These are phyloP conservation scores for Saturnispora silvae DNA, from an alignment of 805 yeast species.

Conservation along the genomic window DNA sequence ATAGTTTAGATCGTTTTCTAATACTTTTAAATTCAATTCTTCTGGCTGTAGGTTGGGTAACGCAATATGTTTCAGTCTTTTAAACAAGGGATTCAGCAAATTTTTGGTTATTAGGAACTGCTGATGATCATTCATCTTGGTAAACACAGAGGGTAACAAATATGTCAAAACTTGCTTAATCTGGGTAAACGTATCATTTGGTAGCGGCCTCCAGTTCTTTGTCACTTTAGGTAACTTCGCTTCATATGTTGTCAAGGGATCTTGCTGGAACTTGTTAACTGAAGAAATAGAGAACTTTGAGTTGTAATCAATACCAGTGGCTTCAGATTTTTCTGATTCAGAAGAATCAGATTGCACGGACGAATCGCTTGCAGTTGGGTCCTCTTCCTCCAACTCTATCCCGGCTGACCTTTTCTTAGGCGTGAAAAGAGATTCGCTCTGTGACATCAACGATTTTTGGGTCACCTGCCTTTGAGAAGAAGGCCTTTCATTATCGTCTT, in stretches of 20 bases:
- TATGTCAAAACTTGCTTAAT: constrained; percentile 8
- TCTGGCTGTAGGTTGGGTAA: constrained; percentile 20
- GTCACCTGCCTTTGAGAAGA: neutral
- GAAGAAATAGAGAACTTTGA: neutral
- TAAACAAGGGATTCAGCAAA: constrained; percentile 17
- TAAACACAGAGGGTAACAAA: constrained; percentile 7
- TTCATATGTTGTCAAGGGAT: constrained; percentile 1
- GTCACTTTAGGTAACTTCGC: constrained; percentile 7
- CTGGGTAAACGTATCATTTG: constrained; percentile 3
- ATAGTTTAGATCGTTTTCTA: constrained; percentile 16
- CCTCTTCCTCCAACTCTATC: neutral
- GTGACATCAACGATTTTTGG: constrained; percentile 8
- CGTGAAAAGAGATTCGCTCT: constrained; percentile 11
- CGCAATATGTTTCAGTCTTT: constrained; percentile 15
- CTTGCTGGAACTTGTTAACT: neutral
- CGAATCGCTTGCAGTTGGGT: neutral
- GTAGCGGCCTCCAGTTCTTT: constrained; percentile 7
- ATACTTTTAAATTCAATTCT: constrained; percentile 20
- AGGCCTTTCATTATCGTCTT: neutral
- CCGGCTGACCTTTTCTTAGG: constrained; percentile 7
- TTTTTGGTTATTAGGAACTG: constrained; percentile 10
- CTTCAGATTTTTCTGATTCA: neutral
- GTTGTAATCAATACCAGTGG: neutral
- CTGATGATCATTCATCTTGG: neutral
- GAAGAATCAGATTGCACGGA: neutral